Evolutionary conservation across 805 yeast species (phyloP), one percentile per base, ranked within the genome.

Genomic region (Saccharomyces paradoxus): DNA sequence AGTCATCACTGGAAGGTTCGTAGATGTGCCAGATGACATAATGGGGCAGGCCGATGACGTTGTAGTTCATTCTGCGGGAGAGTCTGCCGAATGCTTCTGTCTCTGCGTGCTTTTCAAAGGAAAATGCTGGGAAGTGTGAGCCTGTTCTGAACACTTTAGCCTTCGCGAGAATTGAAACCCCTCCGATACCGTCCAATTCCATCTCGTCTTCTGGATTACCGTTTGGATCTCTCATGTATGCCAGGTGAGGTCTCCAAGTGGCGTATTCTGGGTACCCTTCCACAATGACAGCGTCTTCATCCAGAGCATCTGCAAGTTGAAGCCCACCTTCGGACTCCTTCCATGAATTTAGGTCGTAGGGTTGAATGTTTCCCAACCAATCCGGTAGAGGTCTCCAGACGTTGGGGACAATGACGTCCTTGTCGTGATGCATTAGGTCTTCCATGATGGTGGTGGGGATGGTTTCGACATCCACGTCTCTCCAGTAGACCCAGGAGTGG

Each of bases 261-360:
- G 96, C 96, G 70, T 89, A 94, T 73, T 92, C 99, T 26, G 89
- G 95, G 69, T 90, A 90, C 14, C 99, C 99, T 73, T 92, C 99
- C 13, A 92, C 99, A 55, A 92, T 91, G 53, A 92, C 96, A 0
- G 96, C 96, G 72, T 92, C 96, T 70, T 91, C 98, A 65, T 86
- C 92, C 54, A 92, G 75, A 31, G 77, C 69, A 46, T 82, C 82
- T 30, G 96, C 96, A 60, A 87, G 69, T 66, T 84, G 87, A 54
- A 86, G 68, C 0, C 91, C 95, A 56, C 90, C 94, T 61, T 85
- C 91, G 56, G 86, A 80, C 69, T 87, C 95, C 65, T 83, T 88
- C 95, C 94, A 87, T 30, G 91, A 84, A 70, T 87, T 87, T 66
- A 87, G 75, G 71, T 87, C 95, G 64, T 87, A 87, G 1, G 95